Evolutionary conservation across 192 early-diverging fungal genomes (phyloP).

Genomic region (Endogone sp.): DNA sequence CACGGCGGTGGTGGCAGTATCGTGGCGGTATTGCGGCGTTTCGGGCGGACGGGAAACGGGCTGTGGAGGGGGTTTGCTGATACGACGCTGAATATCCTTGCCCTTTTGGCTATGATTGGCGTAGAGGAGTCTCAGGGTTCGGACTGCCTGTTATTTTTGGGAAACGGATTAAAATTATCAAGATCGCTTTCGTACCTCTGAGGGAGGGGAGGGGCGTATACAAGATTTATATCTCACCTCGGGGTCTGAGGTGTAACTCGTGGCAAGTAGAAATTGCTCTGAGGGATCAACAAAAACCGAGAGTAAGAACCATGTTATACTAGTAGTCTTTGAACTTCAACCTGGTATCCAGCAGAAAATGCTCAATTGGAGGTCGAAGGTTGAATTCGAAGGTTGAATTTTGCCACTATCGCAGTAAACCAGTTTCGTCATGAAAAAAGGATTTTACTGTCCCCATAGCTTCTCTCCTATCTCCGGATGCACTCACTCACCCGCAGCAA

Average conservation of each 20-base stretch:
- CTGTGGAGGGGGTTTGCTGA: neutral
- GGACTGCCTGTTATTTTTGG: conserved; percentile 45
- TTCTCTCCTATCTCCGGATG: neutral
- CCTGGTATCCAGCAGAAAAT: no score
- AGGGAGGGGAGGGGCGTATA: no score
- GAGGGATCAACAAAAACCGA: neutral
- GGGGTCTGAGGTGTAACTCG: neutral
- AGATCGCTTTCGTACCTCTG: no score
- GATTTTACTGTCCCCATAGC: no score
- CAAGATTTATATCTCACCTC: conserved; percentile 4
- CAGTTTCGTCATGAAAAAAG: no score
- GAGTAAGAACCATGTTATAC: neutral
- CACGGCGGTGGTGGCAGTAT: conserved; percentile 15
- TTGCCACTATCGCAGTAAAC: no score
- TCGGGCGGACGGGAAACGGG: neutral
- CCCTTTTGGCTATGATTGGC: conserved; percentile 64
- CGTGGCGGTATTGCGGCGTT: neutral
- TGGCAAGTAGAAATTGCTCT: neutral
- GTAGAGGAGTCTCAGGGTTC: conserved; percentile 63
- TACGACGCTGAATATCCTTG: conserved; percentile 53
- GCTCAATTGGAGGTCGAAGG: no score
- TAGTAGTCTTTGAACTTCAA: no score
- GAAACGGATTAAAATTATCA: no score
- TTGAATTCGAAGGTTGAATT: no score
- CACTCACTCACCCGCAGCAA: conserved; percentile 56